These are phyloP conservation scores for Coemansia sp. DNA, from an alignment of 192 early-diverging fungal genomes.

Conservation along the genomic window DNA sequence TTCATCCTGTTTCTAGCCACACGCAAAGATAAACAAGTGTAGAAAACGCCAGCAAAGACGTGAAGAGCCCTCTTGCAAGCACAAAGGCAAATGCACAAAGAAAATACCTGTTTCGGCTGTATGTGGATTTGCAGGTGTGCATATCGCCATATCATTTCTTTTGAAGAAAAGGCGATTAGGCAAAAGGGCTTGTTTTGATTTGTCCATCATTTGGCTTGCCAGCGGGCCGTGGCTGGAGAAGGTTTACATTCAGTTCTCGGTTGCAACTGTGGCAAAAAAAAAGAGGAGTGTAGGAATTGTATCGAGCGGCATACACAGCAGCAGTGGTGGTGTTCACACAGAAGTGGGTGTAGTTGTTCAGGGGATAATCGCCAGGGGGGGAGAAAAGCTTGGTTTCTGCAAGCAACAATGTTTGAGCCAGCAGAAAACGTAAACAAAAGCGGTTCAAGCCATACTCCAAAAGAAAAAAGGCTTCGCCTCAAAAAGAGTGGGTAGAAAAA, in stretches of 20 bases:
- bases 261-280: conserved; percentile 3
- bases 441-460: background rate
- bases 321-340: too few relatives aligned
- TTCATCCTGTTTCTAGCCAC: background rate
- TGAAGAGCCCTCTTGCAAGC: background rate
- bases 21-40: background rate
- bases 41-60: background rate
- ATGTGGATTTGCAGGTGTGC: conserved; percentile 2
- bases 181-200: background rate
- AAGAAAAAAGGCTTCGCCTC: background rate
- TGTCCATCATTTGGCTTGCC: background rate
- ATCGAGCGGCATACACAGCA: too few relatives aligned
- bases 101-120: conserved; percentile 3
- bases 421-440: conserved; percentile 16
- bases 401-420: conserved; percentile 3
- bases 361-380: background rate
- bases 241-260: background rate
- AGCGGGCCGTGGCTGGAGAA: background rate
- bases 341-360: too few relatives aligned
- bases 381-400: conserved; percentile 3
- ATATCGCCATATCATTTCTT: background rate
- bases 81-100: conserved; percentile 3
- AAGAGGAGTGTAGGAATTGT: background rate
- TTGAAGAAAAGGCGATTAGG: conserved; percentile 3
- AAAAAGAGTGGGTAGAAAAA: conserved; percentile 12